These are phyloP conservation scores for Adiantum capillusveneris DNA, from an alignment of 75 land plant species.

Conservation along the genomic window DNA sequence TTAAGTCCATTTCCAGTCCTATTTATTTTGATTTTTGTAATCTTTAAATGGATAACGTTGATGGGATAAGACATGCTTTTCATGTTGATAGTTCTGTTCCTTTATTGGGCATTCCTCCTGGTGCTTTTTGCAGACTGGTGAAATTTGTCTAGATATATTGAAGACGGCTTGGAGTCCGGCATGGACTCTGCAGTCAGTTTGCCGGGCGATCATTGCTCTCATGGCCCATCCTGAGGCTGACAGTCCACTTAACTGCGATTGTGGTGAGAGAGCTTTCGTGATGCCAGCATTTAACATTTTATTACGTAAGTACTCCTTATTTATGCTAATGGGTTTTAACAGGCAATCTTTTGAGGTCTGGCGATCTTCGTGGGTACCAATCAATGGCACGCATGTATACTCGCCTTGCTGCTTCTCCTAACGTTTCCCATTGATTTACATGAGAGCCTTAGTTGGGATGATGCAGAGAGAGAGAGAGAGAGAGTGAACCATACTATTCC, in stretches of 20 bases:
- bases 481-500: too few relatives aligned
- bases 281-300: background rate
- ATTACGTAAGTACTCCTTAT: background rate
- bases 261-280: constrained; percentile 26
- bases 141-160: constrained; percentile 96
- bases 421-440: background rate
- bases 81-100: too few relatives aligned
- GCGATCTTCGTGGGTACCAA: constrained; percentile 81
- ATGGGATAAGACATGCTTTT: too few relatives aligned
- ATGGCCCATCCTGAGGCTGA: constrained; percentile 99
- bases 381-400: constrained; percentile 99
- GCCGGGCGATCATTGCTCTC: constrained; percentile 96
- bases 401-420: constrained; percentile 79
- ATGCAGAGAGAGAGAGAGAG: too few relatives aligned
- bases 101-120: too few relatives aligned
- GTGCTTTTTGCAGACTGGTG: constrained; percentile 90
- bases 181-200: constrained; percentile 98
- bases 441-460: too few relatives aligned
- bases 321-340: constrained; percentile 2
- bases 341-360: constrained; percentile 93
- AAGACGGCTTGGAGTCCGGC: constrained; percentile 99
- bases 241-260: constrained; percentile 87
- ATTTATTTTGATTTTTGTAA: too few relatives aligned
- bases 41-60: too few relatives aligned
- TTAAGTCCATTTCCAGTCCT: too few relatives aligned